Base-by-base conservation (phyloP, 140 eudicot genomes). In the Erigeron philadelphicus region DNA sequence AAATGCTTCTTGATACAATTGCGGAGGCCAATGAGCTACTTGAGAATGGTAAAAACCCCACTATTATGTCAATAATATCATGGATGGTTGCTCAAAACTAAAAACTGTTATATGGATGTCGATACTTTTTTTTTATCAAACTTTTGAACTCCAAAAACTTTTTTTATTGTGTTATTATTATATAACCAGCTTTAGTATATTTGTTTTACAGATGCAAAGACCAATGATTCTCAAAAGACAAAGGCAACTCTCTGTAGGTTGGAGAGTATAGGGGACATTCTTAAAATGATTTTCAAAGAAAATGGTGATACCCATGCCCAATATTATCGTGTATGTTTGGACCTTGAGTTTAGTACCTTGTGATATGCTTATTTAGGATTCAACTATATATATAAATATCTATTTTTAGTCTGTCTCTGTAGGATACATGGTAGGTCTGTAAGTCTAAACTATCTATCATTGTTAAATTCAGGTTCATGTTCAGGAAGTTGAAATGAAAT, bases 241-340 rank as follows among this genome's bases (percentile, higher is more conserved):
- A 87, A 78, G 71, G 95, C 88, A 61, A 75, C 84, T 35, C 64
- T 82, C 45, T 86, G 82, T 80, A 89, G 90, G 82, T 61, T 93
- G 44, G 98, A 89, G 81, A 93, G 80, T 82, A 83, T 93, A 64
- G 95, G 86, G 15, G 93, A 93, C 50, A 83, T 93, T 44, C 90
- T 93, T 56, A 80, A 67, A 73, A 66, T 84, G 64, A 87, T 93
- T 67, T 93, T 86, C 73, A 84, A 73, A 73, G 88, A 84, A 42
- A 79, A 81, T 63, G 86, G 81, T 38, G 83, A 73, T 15, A 62
- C 80, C 72, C 98, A 93, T 85, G 98, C 98, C 53, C 78, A 82
- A 76, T 73, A 81, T 79, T 93, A 93, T 72, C 88, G 96, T 67
- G 98, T 93, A 85, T 79, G 93, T 80, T 74, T 67, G 53, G 64